Evolutionary conservation across 257 asterid species (phyloP), one percentile per base, ranked within the genome.

Genomic region (Verbascum thapsus): DNA sequence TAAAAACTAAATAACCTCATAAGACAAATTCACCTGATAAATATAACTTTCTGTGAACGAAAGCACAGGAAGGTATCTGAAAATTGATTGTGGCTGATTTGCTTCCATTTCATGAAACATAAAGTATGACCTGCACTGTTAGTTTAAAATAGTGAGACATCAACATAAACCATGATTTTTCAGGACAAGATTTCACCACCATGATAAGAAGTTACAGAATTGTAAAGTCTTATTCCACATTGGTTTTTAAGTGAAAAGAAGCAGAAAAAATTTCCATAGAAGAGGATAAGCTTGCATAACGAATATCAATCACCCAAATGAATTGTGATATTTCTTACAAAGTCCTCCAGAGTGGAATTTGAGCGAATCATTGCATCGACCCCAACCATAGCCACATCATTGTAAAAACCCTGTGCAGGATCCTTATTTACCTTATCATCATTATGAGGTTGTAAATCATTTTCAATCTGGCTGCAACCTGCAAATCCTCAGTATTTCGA

Each of bases 111-210:
- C 51, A 69, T 94, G 99, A 75, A 94, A 94, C 95, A 90, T 80
- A 76, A 87, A 87, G 70, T 90, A 87, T 37, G 99, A 94, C 73
- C 97, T 82, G 81, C 94, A 87, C 99, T 94, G 91, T 68, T 65
- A 38, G 65, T 58, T 16, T 34, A 22, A 30, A 61, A 44, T 16
- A 61, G 30, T 39, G 23, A 72, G 20, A 64, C n/a, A 56, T 49
- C 56, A 61, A 48, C 56, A 42, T 43, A 61, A 35, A 2, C 17
- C 37, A 68, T 7, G 3, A 17, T 23, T 23, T 58, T 6, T 7
- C 17, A 9, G 16, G 32, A 42, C 19, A 43, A 34, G 37, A 30
- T 58, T 69, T 49, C 1, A 44, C 16, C 7, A 53, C 57, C 41
- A 58, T 53, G 59, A 73, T 32, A 72, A 20, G 42, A 47, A 17